Evolutionary conservation across 1,284 basidiomycete genomes (phyloP).

Genomic region (Cutaneotrichosporon sp.): DNA sequence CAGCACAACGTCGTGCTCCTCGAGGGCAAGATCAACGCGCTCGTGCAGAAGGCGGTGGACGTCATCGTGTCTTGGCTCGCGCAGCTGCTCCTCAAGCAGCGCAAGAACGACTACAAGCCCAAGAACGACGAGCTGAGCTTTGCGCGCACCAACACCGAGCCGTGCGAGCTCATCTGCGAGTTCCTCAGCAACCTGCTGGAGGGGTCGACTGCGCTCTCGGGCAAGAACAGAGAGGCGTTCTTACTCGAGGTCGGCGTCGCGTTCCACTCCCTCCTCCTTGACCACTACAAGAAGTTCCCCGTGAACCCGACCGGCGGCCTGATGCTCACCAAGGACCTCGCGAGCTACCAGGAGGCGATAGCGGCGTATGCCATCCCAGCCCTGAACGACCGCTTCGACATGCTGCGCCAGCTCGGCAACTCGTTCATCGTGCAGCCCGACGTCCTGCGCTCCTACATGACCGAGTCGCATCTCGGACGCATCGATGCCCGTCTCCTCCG

Average conservation of each 20-base stretch:
- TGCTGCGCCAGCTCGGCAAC: slow-evolving; percentile 96
- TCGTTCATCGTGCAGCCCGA: slow-evolving; percentile 93
- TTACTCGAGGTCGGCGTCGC: slow-evolving; percentile 90
- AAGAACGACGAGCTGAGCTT: slow-evolving; percentile 94
- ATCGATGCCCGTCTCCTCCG: slow-evolving; percentile 85
- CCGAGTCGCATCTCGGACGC: slow-evolving; percentile 84
- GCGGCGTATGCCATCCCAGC: slow-evolving; percentile 76
- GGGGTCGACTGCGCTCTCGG: slow-evolving; percentile 72
- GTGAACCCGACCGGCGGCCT: slow-evolving; percentile 95
- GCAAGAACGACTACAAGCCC: slow-evolving; percentile 95
- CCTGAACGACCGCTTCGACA: slow-evolving; percentile 94
- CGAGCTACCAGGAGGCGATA: slow-evolving; percentile 92
- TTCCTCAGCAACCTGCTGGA: slow-evolving; percentile 78
- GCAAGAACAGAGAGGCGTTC: slow-evolving; percentile 90
- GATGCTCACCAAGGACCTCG: slow-evolving; percentile 97
- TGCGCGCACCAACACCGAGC: slow-evolving; percentile 91
- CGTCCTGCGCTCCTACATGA: slow-evolving; percentile 88
- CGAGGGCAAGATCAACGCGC: slow-evolving; percentile 79
- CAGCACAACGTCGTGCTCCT: slow-evolving; percentile 84
- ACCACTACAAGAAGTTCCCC: slow-evolving; percentile 94
- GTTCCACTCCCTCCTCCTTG: slow-evolving; percentile 92
- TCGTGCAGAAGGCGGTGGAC: slow-evolving; percentile 83
- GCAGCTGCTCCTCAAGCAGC: slow-evolving; percentile 77
- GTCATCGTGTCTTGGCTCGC: slow-evolving; percentile 72
- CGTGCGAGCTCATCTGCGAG: slow-evolving; percentile 86